Base-by-base conservation (phyloP, 768 basidiomycete species). In the Pulveroboletus ravenelii region DNA sequence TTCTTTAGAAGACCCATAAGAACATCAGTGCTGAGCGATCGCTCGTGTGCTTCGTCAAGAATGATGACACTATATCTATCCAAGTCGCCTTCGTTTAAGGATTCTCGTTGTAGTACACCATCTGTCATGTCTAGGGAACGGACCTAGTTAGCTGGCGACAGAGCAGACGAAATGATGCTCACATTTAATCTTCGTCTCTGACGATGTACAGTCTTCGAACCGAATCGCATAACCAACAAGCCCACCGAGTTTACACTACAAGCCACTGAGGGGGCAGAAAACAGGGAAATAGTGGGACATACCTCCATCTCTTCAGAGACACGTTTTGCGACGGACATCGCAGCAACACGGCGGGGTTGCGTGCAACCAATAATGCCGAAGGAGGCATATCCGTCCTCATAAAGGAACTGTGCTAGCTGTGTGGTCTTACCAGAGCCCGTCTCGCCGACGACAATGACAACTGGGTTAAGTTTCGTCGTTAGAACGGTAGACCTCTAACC, bases 351-450 rank as follows among this genome's bases (percentile, higher is more conserved):
- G 59, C 96, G 82, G 43, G 96, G 96, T 65, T 99, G 96, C 0
- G 96, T 99, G 64, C 96, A 99, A 10, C 95, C 95, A 44, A 99
- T 84, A 38, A 98, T 77, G 15, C 95, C 95, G 70, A 84, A 79
- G 5, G 79, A 66, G 57, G 93, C 90, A 68, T 95, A 99, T 0
- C 96, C 96, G 55, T 99, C 96, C 66, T 99, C 96, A 63, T 97
- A 91, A 54, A 99, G 68, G 71, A 93, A 99, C 64, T 99, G 96
- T 0, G 90, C 75, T 6, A 99, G 74, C 66, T 99, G 96, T 0
- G 96, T 98, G 1, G 96, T 99, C 72, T 99, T 99, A 6, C 96
- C 96, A 0, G 95, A 98, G 10, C 96, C 96, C n/a, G 96, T 99
- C 70, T 99, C 96, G n/a, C 96, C 96, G 36, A 99, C 89, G 35